Base-by-base conservation (phyloP, 495 filamentous ascomycete genomes). In the Bathelium albidoporum region DNA sequence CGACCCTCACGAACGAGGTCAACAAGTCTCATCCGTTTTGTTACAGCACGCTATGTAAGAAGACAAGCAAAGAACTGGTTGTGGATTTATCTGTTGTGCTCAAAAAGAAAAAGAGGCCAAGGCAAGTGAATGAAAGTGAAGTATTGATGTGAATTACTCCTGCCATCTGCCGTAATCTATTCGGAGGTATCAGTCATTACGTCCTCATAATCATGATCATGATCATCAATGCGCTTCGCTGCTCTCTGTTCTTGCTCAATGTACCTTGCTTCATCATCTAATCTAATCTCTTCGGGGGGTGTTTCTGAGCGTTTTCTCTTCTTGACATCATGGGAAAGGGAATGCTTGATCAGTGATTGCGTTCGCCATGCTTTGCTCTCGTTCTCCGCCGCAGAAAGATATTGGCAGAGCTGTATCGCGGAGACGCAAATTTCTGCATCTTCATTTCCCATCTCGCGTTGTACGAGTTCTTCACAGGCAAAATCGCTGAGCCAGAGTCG, bases 401-500 rank as follows among this genome's bases (percentile, higher is more conserved):
- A 58, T 29, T 58, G 49, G 26, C 49, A 58, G 49, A 58, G 49
- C 26, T 58, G 49, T 58, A 22, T 22, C n/a, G 9, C 49, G 18
- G 66, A 68, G 18, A 68, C 59, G 60, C 45, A 29, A 39, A 68
- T 44, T 39, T 68, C 60, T 63, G 29, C 36, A 60, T 58, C 64
- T 59, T 59, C 66, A 32, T 32, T 49, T 52, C 60, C 52, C 39
- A 68, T 53, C 52, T 28, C 59, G 43, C 63, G 39, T 18, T 63
- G 22, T 65, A 60, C 52, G 34, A 65, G 66, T 63, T 63, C 66
- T 63, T 65, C 59, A 59, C 45, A 63, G 45, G 63, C 53, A 45
- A 68, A 68, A 49, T 68, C 66, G 22, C 53, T 55, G 20, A 68
- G 63, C 26, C 59, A 63, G 52, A 68, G 66, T 43, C 64, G 66